phyloP scores from a whole-genome alignment of 2,329 filamentous ascomycete genomes.

The Aspergillus japonicus region DNA sequence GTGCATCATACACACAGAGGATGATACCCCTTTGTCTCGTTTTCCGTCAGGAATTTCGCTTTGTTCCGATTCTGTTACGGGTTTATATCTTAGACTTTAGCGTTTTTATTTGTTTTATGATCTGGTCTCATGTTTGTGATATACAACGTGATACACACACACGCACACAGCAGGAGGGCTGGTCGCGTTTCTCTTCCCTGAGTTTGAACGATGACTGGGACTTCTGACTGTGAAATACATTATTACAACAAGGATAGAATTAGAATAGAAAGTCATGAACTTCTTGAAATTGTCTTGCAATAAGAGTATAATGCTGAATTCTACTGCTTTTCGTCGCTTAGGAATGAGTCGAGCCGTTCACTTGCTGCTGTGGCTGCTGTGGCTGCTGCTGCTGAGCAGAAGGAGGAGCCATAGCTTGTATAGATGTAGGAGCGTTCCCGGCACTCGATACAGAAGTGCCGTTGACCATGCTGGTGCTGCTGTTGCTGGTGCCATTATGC shows the following conservation, averaged over 20 bases:
- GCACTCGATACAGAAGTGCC: background rate
- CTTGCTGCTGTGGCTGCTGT: background rate
- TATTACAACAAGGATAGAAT: background rate
- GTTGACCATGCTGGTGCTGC: background rate
- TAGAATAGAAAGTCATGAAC: background rate
- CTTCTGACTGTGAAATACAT: background rate
- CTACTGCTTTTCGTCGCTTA: background rate
- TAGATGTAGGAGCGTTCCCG: background rate
- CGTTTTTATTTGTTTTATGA: background rate
- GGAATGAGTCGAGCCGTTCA: background rate
- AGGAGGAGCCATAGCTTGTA: background rate
- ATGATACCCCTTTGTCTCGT: no score
- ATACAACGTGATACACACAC: background rate
- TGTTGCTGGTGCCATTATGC: background rate
- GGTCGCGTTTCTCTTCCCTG: background rate
- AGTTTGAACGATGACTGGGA: background rate
- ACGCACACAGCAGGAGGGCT: background rate
- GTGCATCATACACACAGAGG: background rate
- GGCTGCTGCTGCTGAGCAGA: background rate
- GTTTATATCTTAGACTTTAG: background rate
- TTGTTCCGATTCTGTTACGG: background rate
- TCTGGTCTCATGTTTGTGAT: slow-evolving; percentile 4
- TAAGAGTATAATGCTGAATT: background rate
- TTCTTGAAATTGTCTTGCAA: background rate
- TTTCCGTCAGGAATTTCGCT: no score